phyloP scores from a whole-genome alignment of 2,329 filamentous ascomycete species.

The Botrytis deweyae region DNA sequence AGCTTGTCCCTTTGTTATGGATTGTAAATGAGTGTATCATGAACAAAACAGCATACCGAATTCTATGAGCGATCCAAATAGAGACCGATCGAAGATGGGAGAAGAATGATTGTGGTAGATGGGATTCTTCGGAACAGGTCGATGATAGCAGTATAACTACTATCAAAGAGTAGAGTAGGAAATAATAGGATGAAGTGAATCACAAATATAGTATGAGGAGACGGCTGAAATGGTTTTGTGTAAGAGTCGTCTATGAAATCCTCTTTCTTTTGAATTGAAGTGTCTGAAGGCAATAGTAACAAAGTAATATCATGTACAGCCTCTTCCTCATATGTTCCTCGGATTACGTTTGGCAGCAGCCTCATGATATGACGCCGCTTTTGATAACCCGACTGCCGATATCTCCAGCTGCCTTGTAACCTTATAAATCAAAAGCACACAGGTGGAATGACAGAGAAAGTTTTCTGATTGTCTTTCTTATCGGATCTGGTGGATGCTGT shows the following conservation, averaged over 20 bases:
- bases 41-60: conserved; percentile 30
- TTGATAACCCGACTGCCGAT: background rate
- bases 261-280: background rate
- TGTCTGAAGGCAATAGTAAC: background rate
- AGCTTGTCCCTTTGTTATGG: conserved; percentile 15
- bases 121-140: background rate
- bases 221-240: background rate
- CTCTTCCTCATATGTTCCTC: conserved; percentile 12
- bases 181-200: background rate
- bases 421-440: conserved; percentile 1
- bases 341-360: conserved; percentile 15
- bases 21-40: conserved; percentile 26
- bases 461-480: background rate
- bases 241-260: background rate
- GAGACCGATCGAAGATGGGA: conserved; percentile 1
- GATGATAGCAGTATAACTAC: background rate
- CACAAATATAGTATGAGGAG: background rate
- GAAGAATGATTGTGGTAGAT: background rate
- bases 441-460: background rate
- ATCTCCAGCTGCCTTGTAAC: background rate
- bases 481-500: background rate
- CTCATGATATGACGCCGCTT: conserved; percentile 13
- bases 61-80: background rate
- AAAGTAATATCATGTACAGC: conserved; percentile 2
- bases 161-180: background rate